Evolutionary conservation across 2,329 filamentous ascomycete genomes (phyloP), one percentile per base, ranked within the genome.

Genomic region (Sarocladiaceae sp.): DNA sequence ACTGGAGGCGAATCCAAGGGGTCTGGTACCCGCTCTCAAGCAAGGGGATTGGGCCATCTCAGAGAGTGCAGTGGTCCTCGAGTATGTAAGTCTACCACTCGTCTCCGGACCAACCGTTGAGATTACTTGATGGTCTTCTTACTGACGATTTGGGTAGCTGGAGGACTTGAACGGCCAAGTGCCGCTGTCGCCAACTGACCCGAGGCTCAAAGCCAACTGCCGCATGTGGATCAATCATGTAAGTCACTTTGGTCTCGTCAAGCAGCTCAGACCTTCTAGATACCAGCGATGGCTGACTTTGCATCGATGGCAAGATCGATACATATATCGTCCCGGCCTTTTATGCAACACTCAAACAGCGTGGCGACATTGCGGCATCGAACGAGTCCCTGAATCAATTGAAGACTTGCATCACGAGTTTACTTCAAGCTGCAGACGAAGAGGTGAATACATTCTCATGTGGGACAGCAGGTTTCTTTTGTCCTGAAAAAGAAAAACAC

Each of bases 221-320:
- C 78, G 88, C 33, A 65, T 93, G 9, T 95, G 88, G 88, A 74
- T 80, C 20, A 84, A 91, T 52, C 86, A 93, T 67, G 81, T 88
- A 64, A 61, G 76, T 59, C 23, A 44, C 32, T 23, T 15, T 24
- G 4, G 23, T 24, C 34, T 19, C 33, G 31, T 12, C 16, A 15
- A 32, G 40, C 6, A 15, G n/a, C 24, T 33, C 13, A n/a, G n/a
- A n/a, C n/a, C n/a, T n/a, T n/a, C n/a, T n/a, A n/a, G n/a, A n/a
- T n/a, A n/a, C n/a, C n/a, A n/a, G n/a, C n/a, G n/a, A n/a, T n/a
- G n/a, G n/a, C n/a, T n/a, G n/a, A n/a, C n/a, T 29, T 29, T 29
- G 9, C n/a, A 29, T 9, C 26, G 26, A 9, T 9, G 10, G 24
- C 15, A 10, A 85, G 81, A 80, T 90, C 58, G 89, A 93, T 58